phyloP scores from a whole-genome alignment of 352 stramenopile species.

The Globisporangium camurandrum region DNA sequence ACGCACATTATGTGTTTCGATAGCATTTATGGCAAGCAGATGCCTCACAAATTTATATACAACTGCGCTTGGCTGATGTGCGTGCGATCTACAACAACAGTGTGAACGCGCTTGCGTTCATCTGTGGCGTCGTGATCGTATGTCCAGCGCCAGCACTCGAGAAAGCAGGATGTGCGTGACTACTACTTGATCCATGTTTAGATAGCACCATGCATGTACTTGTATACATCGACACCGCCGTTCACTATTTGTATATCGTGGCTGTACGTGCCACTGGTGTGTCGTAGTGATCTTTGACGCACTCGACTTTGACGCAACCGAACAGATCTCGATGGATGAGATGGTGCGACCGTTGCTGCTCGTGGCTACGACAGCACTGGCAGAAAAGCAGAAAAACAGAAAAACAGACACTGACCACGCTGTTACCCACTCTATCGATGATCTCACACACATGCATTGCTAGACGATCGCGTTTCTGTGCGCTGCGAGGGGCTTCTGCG shows the following conservation, averaged over 20 bases:
- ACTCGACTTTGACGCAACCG: constrained; percentile 63
- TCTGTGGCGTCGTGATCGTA: constrained; percentile 44
- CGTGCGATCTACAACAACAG: constrained; percentile 12
- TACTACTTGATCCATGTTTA: too few species aligned
- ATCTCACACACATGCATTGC: not conserved
- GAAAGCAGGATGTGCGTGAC: constrained; percentile 35
- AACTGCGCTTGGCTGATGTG: too few species aligned
- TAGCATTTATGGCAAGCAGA: too few species aligned
- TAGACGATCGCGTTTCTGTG: constrained; percentile 67
- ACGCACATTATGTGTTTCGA: not conserved
- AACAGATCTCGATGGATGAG: constrained; percentile 73
- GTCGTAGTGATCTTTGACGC: constrained; percentile 60
- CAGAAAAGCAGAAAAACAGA: too few species aligned
- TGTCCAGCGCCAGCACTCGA: constrained; percentile 33
- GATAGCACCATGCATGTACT: too few species aligned
- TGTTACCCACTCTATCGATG: not conserved
- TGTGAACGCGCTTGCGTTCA: constrained; percentile 62
- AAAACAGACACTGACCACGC: not conserved
- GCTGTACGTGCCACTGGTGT: too few species aligned
- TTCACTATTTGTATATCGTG: not conserved
- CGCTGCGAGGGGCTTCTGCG: constrained; percentile 35
- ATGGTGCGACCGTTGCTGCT: constrained; percentile 23
- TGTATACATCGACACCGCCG: not conserved
- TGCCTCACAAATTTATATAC: too few species aligned
- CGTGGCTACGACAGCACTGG: too few species aligned